These are phyloP conservation scores for Cucumis cinereus DNA, from an alignment of 306 rosid genomes.

Conservation along the genomic window DNA sequence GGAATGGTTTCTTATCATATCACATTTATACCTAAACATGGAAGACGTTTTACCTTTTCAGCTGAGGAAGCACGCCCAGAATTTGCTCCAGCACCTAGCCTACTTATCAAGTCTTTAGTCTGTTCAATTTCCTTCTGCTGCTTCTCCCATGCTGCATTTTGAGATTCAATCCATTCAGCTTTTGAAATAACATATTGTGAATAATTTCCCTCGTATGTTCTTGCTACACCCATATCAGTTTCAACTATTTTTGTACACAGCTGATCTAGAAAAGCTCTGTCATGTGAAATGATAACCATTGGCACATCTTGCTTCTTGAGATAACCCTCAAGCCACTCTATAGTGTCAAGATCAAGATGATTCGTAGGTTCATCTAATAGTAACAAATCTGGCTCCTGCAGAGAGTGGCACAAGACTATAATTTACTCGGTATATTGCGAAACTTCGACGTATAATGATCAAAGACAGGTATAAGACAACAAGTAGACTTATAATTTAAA, in stretches of 20 bases:
- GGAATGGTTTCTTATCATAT: background rate
- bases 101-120: constrained; percentile 58
- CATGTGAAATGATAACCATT: constrained; percentile 95
- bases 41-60: constrained; percentile 49
- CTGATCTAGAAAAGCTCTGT: constrained; percentile 95
- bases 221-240: constrained; percentile 88
- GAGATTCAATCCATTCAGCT: constrained; percentile 83
- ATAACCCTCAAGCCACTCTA: constrained; percentile 94
- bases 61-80: constrained; percentile 97
- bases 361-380: constrained; percentile 93
- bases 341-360: constrained; percentile 95
- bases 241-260: constrained; percentile 98
- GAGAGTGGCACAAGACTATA: constrained; percentile 8
- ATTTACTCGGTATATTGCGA: background rate
- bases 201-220: constrained; percentile 81
- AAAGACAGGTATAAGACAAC: background rate
- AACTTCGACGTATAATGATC: background rate
- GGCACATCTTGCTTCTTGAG: constrained; percentile 89
- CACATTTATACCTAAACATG: background rate
- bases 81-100: constrained; percentile 94
- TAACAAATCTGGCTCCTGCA: constrained; percentile 89
- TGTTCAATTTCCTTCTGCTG: constrained; percentile 97
- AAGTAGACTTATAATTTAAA: constrained; percentile 3
- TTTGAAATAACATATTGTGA: constrained; percentile 59
- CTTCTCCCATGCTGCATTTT: constrained; percentile 94